Evolutionary conservation across 805 yeast species (phyloP).

Genomic region (Metschnikowia dekortorum): DNA sequence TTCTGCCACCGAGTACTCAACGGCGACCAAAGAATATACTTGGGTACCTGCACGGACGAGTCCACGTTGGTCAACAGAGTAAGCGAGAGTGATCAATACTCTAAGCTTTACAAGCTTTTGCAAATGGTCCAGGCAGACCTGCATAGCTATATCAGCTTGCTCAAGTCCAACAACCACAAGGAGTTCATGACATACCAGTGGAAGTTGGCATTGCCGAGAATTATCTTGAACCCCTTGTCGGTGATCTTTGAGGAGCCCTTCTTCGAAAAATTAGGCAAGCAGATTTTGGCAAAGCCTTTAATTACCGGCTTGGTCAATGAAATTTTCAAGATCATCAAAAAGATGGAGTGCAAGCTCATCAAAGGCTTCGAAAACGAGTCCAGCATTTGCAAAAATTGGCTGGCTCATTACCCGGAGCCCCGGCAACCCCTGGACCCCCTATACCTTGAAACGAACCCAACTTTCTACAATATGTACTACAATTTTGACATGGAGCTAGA

Average conservation of each 20-base stretch:
- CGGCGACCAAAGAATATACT: slow-evolving; percentile 40
- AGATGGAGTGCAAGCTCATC: slow-evolving; percentile 72
- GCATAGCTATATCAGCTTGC: slow-evolving; percentile 38
- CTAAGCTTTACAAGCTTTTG: slow-evolving; percentile 25
- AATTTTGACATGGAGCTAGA: slow-evolving; percentile 59
- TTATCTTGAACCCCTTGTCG: slow-evolving; percentile 73
- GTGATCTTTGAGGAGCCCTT: slow-evolving; percentile 67
- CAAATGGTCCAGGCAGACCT: slow-evolving; percentile 33
- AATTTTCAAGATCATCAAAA: slow-evolving; percentile 64
- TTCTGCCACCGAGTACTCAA: slow-evolving; percentile 28
- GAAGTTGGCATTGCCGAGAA: slow-evolving; percentile 75
- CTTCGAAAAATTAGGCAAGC: slow-evolving; percentile 54
- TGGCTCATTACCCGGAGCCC: slow-evolving; percentile 36
- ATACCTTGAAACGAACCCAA: slow-evolving; percentile 37
- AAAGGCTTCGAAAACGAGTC: slow-evolving; percentile 66
- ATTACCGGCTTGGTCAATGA: slow-evolving; percentile 77
- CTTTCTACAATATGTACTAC: slow-evolving; percentile 62
- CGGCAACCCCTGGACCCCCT: slow-evolving; percentile 13
- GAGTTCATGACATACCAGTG: slow-evolving; percentile 75
- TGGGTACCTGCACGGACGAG: slow-evolving; percentile 28
- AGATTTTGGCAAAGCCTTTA: slow-evolving; percentile 81
- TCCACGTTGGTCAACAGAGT: slow-evolving; percentile 10
- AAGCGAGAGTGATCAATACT: slow-evolving; percentile 10
- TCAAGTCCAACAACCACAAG: slow-evolving; percentile 47
- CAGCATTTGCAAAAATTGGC: slow-evolving; percentile 52